Percentiles rank a stretch among this genome's conserved stretches.
Conservation (phyloP, 768 basidiomycete genomes). For the Tylopilus vinaceipallidus region DNA sequence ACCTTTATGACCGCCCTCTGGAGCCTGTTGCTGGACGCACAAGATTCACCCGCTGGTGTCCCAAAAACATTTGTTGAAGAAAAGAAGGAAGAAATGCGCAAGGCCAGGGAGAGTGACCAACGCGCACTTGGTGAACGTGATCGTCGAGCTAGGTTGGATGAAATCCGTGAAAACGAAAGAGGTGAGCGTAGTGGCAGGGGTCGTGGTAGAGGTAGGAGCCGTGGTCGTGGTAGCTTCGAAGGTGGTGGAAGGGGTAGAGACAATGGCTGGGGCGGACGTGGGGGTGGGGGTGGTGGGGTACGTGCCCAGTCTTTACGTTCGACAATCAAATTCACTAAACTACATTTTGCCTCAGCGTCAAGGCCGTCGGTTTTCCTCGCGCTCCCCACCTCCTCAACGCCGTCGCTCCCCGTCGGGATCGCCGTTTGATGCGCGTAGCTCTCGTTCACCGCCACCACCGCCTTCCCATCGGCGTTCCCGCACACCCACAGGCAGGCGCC, state of each 20-base stretch:
- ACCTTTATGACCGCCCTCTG: slow-evolving; percentile 87
- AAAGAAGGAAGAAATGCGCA: slow-evolving; percentile 90
- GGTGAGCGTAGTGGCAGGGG: slow-evolving; percentile 48
- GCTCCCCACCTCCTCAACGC: slow-evolving; percentile 47
- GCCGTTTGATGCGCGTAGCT: slow-evolving; percentile 38
- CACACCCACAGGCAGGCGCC: slow-evolving; percentile 38
- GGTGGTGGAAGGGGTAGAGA: slow-evolving; percentile 52
- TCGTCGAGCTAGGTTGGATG: slow-evolving; percentile 64
- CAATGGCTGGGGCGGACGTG: slow-evolving; percentile 66
- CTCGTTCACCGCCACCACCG: slow-evolving; percentile 37
- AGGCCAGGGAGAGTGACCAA: slow-evolving; percentile 58
- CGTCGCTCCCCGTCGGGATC: slow-evolving; percentile 42
- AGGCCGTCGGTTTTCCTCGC: slow-evolving; percentile 44
- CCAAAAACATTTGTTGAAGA: slow-evolving; percentile 88
- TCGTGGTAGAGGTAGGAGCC: slow-evolving; percentile 57
- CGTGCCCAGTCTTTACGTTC: no score
- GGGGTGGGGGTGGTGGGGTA: slow-evolving; percentile 43
- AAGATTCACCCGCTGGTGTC: slow-evolving; percentile 83
- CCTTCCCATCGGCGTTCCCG: slow-evolving; percentile 37
- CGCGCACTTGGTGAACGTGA: slow-evolving; percentile 70
- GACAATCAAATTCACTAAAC: slow-evolving; percentile 7
- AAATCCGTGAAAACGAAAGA: slow-evolving; percentile 62
- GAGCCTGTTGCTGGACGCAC: slow-evolving; percentile 91
- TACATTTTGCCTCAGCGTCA: slow-evolving; percentile 33
- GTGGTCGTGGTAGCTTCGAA: slow-evolving; percentile 48